Base-by-base conservation (phyloP, 1,139 yeast species). In the Pichia sp. region DNA sequence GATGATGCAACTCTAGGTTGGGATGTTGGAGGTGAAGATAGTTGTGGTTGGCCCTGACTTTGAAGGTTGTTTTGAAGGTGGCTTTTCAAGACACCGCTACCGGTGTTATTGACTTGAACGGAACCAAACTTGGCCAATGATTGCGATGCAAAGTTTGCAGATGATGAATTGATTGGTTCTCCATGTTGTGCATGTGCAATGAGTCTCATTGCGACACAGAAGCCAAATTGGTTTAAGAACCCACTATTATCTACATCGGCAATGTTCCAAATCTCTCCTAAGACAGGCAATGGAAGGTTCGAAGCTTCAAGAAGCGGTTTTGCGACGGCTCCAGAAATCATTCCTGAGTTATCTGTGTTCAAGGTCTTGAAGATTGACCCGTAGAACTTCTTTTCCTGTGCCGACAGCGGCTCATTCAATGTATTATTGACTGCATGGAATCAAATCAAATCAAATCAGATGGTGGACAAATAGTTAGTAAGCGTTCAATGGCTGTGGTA, bases 261-360 rank as follows among this genome's bases (percentile, higher is more conserved):
- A 32, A 83, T 58, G 57, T 85, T 93, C 98, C 98, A 93, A 42
- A 93, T 80, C 58, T 87, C 94, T 5, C 96, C 96, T 35, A 91
- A 66, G 26, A 74, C 64, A 15, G 77, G 68, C 3, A 94, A 81
- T 7, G 94, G 79, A 37, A 91, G 69, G 1, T 94, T 94, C 3
- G 94, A 80, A 42, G 83, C 82, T 51, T 88, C 94, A 48, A 93
- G 78, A 5, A 94, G 69, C 9, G 84, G 68, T 47, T 94, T 73
- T n/a, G 96, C 88, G 36, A 80, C 77, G 30, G 83, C 94, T 22
- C 98, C 98, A 8, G 96, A 84, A 41, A 91, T 82, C 30, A 82
- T 69, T 3, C 96, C 96, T 32, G 82, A 64, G 32, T 72, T 71
- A 49, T 84, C 94, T 2, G 80, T 73, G 58, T 91, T 98, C 50